Base-by-base conservation (phyloP, 176 grass and related monocot species). In the Carex pumila region DNA sequence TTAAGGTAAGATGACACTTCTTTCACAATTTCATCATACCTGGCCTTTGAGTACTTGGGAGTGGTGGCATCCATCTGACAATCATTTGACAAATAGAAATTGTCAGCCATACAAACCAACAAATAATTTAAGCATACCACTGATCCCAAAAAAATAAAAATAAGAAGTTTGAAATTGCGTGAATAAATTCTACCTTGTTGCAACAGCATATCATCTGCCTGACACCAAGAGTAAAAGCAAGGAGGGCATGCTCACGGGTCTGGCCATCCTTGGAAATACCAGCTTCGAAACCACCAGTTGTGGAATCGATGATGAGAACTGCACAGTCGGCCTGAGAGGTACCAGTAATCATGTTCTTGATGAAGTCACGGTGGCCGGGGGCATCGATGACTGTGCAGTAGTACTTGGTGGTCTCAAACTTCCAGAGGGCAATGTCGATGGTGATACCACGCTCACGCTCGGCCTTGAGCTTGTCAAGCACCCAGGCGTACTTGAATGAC, bases 311-410 rank as follows among this genome's bases (percentile, higher is more conserved):
- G n/a, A 88, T 88, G 59, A 88, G 86, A 12, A 88, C 86, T 36
- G 86, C 86, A 63, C 86, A 88, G 36, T 88, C 86, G 14, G 86
- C 86, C 86, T 88, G 86, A 59, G 86, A 88, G 3, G 86, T 88
- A 39, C 86, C 86, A 17, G 86, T 88, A 79, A 88, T 88, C 86
- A 88, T 88, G 71, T 88, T 88, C 86, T 88, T 88, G 81, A 88
- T 88, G 43, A 88, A 88, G 21, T 88, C 86, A 41, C 86, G 74
- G 47, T 88, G 86, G 13, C 86, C 81, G n/a, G 81, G 87, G 12
- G 87, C 87, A 84, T 88, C 87, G 31, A 88, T 88, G 12, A 88
- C 87, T 21, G 87, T 88, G 81, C 87, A 88, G 72, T 88, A 88
- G 87, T 88, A 88, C 13, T 79, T 86, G 71, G 87, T 88, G 59